Base-by-base conservation (phyloP, 2,329 filamentous ascomycete species). In the Hortaea werneckii region DNA sequence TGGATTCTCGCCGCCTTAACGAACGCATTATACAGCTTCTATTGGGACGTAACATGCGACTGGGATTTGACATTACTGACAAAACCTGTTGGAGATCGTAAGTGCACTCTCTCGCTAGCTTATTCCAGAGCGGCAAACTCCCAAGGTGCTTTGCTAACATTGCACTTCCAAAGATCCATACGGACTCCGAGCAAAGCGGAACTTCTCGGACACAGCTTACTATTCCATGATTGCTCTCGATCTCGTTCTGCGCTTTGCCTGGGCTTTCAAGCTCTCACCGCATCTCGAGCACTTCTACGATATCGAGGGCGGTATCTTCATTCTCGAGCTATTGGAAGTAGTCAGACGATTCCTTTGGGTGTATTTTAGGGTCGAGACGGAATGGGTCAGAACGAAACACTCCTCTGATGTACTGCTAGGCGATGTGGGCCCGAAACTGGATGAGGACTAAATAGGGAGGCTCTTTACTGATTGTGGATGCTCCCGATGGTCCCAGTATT, bases 11-110 rank as follows among this genome's bases (percentile, higher is more conserved):
- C 58, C 37, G 54, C 55, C 13, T 30, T 87, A 30, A 61, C 92
- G 57, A 95, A 98, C 65, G 94, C 87, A 10, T 72, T 85, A 39
- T 98, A 95, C 68, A 88, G 85, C n/a, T 96, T 96, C 71, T 98
- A 92, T 73, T 98, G 92, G 92, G 92, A 98, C 59, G 81, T 96
- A 29, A 77, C 87, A 45, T 92, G 89, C 69, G 92, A 98, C 72
- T 98, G 92, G 92, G 92, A 96, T 61, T 74, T 98, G 51, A 86
- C 84, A 0, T 10, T 85, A 96, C 60, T 78, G 83, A 2, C 40
- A 35, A 42, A 35, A 29, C 40, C 10, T 12, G 11, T 5, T 44
- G 7, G 28, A 12, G 48, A 48, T 10, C 39, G 42, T 48, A 39
- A 41, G 44, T 41, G 6, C 13, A 35, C 2, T n/a, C 6, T 27